These are phyloP conservation scores for Aspergillus ustus DNA, from an alignment of 2,329 filamentous ascomycete species.

Conservation along the genomic window DNA sequence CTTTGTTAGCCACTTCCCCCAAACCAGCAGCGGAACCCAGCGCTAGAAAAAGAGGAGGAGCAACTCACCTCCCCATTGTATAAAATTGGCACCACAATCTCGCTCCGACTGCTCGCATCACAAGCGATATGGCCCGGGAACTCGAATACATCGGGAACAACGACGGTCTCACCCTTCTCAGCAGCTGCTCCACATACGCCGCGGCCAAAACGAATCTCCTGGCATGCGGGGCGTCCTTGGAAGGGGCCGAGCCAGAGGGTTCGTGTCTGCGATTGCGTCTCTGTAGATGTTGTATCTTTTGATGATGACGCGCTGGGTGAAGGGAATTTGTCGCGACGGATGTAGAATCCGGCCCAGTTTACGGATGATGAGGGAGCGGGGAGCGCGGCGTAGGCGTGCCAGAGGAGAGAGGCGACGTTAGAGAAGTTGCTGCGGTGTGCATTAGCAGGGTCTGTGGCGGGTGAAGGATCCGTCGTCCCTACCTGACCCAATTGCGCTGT, in stretches of 20 bases:
- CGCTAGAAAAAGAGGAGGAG: neutral
- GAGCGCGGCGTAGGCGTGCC: conserved; percentile 52
- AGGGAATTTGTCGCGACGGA: conserved; percentile 49
- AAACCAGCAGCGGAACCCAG: neutral
- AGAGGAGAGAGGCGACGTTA: conserved; percentile 54
- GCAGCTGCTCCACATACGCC: conserved; percentile 55
- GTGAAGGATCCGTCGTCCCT: neutral
- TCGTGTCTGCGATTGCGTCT: conserved; percentile 19
- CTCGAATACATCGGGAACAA: conserved; percentile 49
- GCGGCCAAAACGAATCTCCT: conserved; percentile 50
- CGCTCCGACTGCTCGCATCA: conserved; percentile 53
- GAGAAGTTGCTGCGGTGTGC: conserved; percentile 43
- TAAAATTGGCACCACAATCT: conserved; percentile 55
- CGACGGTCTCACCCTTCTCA: conserved; percentile 41
- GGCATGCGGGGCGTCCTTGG: conserved; percentile 54
- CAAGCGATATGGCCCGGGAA: conserved; percentile 57
- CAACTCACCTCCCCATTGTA: conserved; percentile 43
- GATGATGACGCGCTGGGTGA: conserved; percentile 26
- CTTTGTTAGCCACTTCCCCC: conserved; percentile 2
- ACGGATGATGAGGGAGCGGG: conserved; percentile 48
- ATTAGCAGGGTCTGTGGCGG: neutral
- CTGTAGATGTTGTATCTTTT: conserved; percentile 25
- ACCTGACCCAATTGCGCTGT: conserved; percentile 49
- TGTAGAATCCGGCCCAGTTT: conserved; percentile 56
- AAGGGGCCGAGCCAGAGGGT: conserved; percentile 53